Evolutionary conservation across 1,139 yeast genomes (phyloP), one percentile per base, ranked within the genome.

Genomic region (Sugiyamaella neomexicana): DNA sequence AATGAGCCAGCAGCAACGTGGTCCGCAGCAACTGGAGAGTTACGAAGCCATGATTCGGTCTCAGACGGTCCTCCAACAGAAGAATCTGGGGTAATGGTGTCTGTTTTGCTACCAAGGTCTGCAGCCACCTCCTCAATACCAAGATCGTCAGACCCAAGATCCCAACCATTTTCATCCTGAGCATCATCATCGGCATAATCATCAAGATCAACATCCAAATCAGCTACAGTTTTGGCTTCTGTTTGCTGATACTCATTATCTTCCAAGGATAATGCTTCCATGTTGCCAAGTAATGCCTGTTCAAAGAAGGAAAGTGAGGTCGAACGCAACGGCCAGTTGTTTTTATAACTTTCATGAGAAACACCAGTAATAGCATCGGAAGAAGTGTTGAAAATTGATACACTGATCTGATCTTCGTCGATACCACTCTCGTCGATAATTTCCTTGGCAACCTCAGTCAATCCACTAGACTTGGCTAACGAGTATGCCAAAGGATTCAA

Each of bases 1-100:
- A 91, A 90, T 5, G 95, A 89, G 63, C 99, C 99, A 1, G 97
- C 91, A 1, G 99, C 97, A 66, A 87, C 90, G 65, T 89, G 89
- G 38, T 89, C 90, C 38, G 97, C 98, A 3, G 98, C 90, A 52
- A 93, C 80, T 60, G 86, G 88, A 13, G 97, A 89, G 72, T 87
- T 89, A 61, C 93, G 86, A 41, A 88, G 80, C 99, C 99, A 95
- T 61, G 74, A 72, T 3, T 86, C 86, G 40, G 85, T 72, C 70
- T 93, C 97, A 36, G 83, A 80, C 16, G 79, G 77, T 3, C 67
- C 71, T n/a, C 68, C 65, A 16, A 70, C 78, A 15, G 74, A 79
- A 23, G 71, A 57, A 6, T 51, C 74, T 6, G 70, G 77, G 7
- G 72, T 76, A 12, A 75, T 69, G n/a, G 63, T 71, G 12, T 69